Base-by-base conservation (phyloP, 75 land plant genomes). In the Pseudotsuga menziesii region DNA sequence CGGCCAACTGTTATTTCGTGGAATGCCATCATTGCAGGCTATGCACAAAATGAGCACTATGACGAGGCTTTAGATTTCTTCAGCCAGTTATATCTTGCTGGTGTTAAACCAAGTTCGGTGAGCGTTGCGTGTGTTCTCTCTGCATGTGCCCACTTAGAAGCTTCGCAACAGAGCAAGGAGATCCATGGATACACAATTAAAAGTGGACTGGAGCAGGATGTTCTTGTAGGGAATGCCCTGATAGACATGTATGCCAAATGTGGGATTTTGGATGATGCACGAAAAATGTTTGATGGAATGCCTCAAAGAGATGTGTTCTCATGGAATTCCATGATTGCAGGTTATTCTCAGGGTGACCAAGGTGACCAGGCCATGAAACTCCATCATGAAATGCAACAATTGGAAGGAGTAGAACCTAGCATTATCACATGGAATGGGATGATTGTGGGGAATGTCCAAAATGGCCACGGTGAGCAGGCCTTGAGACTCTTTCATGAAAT, bases 371-470 rank as follows among this genome's bases (percentile, higher is more conserved):
- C 12, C 54, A 48, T 48, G 9, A 48, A 48, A 48, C 54, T 48
- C 9, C 9, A 48, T 48, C 54, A 48, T 48, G 54, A 48, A 48
- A 48, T 48, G 54, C 54, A 48, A 11, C 54, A 48, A 48, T 48
- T 48, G 41, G 41, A 39, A 48, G 54, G 54, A 48, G 54, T 48
- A 48, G 54, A 48, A 48, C 25, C 32, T 36, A 76, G 72, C 3
- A 83, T 79, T 70, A 77, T 93, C 11, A 72, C 89, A 36, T 95
- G 98, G 98, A 91, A 88, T 80, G 87, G 90, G 3, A 88, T 95
- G 88, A 80, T 91, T 58, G 82, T 78, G 11, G 91, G 85, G 14
- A 86, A 82, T 76, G 79, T 82, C 12, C 78, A 83, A 22, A 79
- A 82, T 74, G 87, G 87, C 52, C 74, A 19, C 75, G 78, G 83